These are phyloP conservation scores for Russula abietina DNA, from an alignment of 768 basidiomycete species.

Conservation along the genomic window DNA sequence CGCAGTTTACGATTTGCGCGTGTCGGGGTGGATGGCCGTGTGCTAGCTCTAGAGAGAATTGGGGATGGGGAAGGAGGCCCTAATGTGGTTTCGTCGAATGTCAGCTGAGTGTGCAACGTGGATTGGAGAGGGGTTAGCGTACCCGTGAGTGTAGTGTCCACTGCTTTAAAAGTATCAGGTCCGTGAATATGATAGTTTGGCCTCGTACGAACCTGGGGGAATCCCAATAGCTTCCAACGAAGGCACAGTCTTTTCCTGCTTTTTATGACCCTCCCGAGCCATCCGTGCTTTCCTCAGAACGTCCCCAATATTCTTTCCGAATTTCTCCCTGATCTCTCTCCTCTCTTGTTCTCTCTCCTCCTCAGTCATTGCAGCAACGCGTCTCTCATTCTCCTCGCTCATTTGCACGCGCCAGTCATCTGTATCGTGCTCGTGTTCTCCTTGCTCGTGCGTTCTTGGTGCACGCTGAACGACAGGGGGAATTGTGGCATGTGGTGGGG, in stretches of 20 bases:
- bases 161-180: constrained; percentile 1
- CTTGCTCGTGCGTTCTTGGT: constrained; percentile 8
- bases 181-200: not conserved
- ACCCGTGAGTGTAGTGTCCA: not conserved
- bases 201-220: constrained; percentile 2
- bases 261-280: constrained; percentile 37
- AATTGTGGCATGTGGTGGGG: constrained; percentile 26
- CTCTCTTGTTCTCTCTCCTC: constrained; percentile 64
- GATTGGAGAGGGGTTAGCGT: not conserved
- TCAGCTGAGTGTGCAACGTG: not conserved
- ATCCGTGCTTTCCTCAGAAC: constrained; percentile 51
- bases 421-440: not conserved
- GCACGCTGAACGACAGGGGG: constrained; percentile 22
- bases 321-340: constrained; percentile 59
- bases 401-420: constrained; percentile 50
- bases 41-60: constrained; percentile 44
- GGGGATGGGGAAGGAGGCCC: constrained; percentile 28
- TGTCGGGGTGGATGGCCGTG: constrained; percentile 54
- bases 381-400: constrained; percentile 58
- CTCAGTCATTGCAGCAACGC: constrained; percentile 61
- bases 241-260: not conserved
- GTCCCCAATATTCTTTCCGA: constrained; percentile 62
- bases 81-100: not conserved
- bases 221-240: not conserved
- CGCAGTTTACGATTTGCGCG: constrained; percentile 46